Evolutionary conservation across 2,329 filamentous ascomycete genomes (phyloP), one percentile per base, ranked within the genome.

Genomic region (Colletotrichum musicola): DNA sequence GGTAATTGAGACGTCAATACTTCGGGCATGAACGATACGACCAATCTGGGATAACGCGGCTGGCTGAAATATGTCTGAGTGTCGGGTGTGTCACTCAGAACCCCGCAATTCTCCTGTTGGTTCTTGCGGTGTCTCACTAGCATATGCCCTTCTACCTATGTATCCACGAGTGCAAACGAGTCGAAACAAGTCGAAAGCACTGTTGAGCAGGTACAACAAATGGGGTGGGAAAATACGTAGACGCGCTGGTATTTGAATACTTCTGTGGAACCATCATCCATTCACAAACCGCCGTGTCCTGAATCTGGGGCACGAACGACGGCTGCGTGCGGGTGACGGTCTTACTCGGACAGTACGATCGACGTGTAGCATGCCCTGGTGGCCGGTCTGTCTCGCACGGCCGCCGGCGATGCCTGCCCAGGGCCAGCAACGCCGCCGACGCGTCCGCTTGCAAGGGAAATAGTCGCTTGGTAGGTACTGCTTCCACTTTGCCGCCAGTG

Each of bases 71-170:
- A 44, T 57, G 46, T 58, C 46, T 57, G 44, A 57, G 59, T 57
- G 46, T 58, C 60, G 53, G 38, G 64, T 53, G 64, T 53, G 53
- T 64, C 46, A 54, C 42, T 40, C 64, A 44, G 25, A 64, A 58
- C 64, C 53, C 64, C 64, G 54, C 60, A 64, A 56, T 64, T 47
- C 58, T 27, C n/a, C 38, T 38, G 13, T 14, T 49, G 42, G 53
- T n/a, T 49, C 46, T 40, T 18, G 27, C 51, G 22, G 12, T 68
- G 60, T 64, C 60, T 68, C 53, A 30, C n/a, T 35, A 25, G 35
- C 30, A 58, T 14, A 14, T 53, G 27, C 25, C 38, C 50, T 10
- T 35, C 44, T 38, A 50, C 51, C 20, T 59, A 27, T 42, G n/a
- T 27, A 30, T 30, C 22, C 16, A 47, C 51, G 42, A 47, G 18